Evolutionary conservation across 1,284 basidiomycete species (phyloP), one percentile per base, ranked within the genome.

Genomic region (Ganoderma meredithae): DNA sequence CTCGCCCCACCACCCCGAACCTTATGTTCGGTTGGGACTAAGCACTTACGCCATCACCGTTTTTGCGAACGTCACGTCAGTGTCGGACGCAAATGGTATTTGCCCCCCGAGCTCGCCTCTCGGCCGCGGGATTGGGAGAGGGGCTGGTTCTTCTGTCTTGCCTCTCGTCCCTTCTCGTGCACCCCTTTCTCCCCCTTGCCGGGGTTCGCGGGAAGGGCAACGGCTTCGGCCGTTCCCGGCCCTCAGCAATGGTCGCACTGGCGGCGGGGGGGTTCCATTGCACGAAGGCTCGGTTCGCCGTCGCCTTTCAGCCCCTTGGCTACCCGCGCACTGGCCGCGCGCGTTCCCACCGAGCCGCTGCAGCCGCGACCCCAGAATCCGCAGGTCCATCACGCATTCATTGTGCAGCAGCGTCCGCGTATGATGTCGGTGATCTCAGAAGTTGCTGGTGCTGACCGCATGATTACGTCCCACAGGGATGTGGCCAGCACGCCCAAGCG

Each of bases 401-500:
- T 52, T 25, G 15, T 52, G 47, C 47, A 52, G 52, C 52, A 17
- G 52, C 52, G 69, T 64, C 62, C 69, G 63, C 69, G 69, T 33
- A 52, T 56, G 62, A 62, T 64, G 64, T 39, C 58, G 40, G 58
- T 33, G 58, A 60, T 27, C 55, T 66, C 55, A 58, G 15, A 58
- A 58, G 36, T 60, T 9, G 58, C 25, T 60, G 25, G 36, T 40
- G 60, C 62, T 56, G 15, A 36, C 31, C 36, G 5, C 64, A 71
- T 62, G 69, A 75, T 75, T 74, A 71, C 67, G 74, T 72, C 55
- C 62, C 64, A 25, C 47, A 40, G 91, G 91, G 91, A 68, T 93
- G 91, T 70, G 91, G 91, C 19, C 73, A 75, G 69, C 91, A 93
- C 79, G 84, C 85, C 75, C 87, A 91, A 66, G 73, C 82, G 77